Evolutionary conservation across 768 basidiomycete genomes (phyloP).

Genomic region (Scleroderma citrinum): DNA sequence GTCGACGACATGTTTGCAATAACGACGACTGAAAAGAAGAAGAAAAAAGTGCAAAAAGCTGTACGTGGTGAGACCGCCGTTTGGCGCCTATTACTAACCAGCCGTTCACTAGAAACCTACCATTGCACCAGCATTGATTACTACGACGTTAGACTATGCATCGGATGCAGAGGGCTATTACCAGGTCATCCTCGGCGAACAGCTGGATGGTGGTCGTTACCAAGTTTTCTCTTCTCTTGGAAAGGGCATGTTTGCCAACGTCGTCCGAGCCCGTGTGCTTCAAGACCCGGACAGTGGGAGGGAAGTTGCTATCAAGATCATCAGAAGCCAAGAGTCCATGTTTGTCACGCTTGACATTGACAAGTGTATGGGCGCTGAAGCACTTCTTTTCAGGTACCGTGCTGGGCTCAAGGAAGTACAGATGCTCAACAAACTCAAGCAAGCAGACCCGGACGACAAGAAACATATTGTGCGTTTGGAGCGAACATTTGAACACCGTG

Average conservation of each 20-base stretch:
- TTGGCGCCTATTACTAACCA: constrained; percentile 3
- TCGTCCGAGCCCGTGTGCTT: constrained; percentile 83
- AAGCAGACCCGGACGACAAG: constrained; percentile 94
- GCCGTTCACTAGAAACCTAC: constrained; percentile 32
- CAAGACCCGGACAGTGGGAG: constrained; percentile 52
- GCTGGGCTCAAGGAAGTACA: constrained; percentile 90
- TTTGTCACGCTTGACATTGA: constrained; percentile 36
- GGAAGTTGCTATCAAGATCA: constrained; percentile 97
- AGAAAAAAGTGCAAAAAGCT: constrained; percentile 56
- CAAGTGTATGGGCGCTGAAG: neutral
- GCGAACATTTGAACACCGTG: constrained; percentile 93
- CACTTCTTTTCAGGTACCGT: constrained; percentile 55
- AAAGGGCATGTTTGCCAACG: constrained; percentile 98
- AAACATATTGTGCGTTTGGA: constrained; percentile 94
- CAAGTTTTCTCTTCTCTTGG: constrained; percentile 94
- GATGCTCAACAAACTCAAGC: constrained; percentile 80
- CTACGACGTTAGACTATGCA: constrained; percentile 80
- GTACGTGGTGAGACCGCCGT: constrained; percentile 20
- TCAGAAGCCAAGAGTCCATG: constrained; percentile 95
- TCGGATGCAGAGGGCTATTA: constrained; percentile 97
- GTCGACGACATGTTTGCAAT: constrained; percentile 96
- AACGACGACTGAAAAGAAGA: constrained; percentile 40
- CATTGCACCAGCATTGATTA: constrained; percentile 57
- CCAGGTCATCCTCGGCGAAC: constrained; percentile 88
- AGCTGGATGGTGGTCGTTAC: constrained; percentile 86